Evolutionary conservation across 192 early-diverging fungal genomes (phyloP), one percentile per base, ranked within the genome.

Genomic region (Geranomyces michiganensis): DNA sequence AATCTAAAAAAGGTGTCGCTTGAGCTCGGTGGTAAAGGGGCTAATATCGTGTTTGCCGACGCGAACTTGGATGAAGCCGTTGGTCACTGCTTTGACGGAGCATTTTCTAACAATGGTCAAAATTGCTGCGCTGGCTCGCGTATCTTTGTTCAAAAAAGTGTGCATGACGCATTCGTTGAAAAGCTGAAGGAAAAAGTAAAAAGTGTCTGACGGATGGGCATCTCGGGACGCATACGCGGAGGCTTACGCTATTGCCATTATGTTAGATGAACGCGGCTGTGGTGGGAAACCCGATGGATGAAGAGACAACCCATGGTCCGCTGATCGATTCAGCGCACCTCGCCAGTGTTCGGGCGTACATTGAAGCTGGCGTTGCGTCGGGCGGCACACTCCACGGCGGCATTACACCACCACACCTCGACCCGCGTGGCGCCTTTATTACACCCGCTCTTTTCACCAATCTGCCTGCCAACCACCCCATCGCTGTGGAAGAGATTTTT

Each of bases 401-500:
- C 36, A 78, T 15, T 15, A 15, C 32, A 6, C 27, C 55, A 22
- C 62, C 64, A 30, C 66, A 33, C n/a, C 46, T 47, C 7, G 8
- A 60, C 58, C 17, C 17, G 7, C 62, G 71, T n/a, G 93, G 92
- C 24, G 86, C 89, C 60, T 95, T 92, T 72, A 88, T 92, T 67
- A 78, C 88, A 22, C 95, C 95, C 21, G 94, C 95, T 1, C 84
- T 97, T 21, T 77, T 95, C 31, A 79, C 84, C 0, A 78, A 87
- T 22, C 91, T 93, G 75, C 81, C 72, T 9, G 82, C 87, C 32
- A 79, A 82, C 33, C 90, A 91, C 85, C 71, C 70, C 19, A 89
- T 98, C 66, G 77, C 84, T 31, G 83, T 65, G 22, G 92, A 96
- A 74, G 96, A 98, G 73, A 94, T 92, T 8, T 97, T 97, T 86